Evolutionary conservation across 768 basidiomycete genomes (phyloP).

Genomic region (Xerocomellus dryophilus): DNA sequence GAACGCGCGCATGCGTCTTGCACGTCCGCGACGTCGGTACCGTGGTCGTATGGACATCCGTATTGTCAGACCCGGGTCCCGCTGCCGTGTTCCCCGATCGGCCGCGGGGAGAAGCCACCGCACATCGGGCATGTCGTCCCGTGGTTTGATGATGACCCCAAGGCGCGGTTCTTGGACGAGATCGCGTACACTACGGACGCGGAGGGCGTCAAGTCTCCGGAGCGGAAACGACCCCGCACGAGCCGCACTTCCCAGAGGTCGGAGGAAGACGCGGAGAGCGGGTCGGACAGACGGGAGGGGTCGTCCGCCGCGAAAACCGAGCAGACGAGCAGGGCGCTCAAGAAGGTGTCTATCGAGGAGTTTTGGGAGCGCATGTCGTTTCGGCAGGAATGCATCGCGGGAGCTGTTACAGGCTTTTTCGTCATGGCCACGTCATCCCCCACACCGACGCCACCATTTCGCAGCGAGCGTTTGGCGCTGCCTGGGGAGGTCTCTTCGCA

Average conservation of each 20-base stretch:
- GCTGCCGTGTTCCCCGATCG: conserved; percentile 47
- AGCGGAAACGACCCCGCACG: conserved; percentile 54
- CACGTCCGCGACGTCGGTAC: conserved; percentile 14
- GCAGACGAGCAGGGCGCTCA: conserved; percentile 50
- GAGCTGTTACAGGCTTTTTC: conserved; percentile 93
- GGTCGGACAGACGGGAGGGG: conserved; percentile 29
- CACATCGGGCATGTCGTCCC: conserved; percentile 76
- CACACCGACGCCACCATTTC: neutral
- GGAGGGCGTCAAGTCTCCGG: conserved; percentile 57
- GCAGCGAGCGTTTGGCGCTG: conserved; percentile 37
- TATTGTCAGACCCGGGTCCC: conserved; percentile 48
- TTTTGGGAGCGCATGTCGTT: conserved; percentile 99
- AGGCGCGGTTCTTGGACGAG: conserved; percentile 90
- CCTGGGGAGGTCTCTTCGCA: conserved; percentile 62
- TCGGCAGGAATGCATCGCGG: conserved; percentile 89
- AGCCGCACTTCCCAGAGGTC: neutral
- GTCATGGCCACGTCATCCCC: conserved; percentile 49
- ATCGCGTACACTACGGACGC: conserved; percentile 70
- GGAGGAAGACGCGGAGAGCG: conserved; percentile 27
- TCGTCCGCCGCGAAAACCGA: conserved; percentile 36
- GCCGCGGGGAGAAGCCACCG: conserved; percentile 21
- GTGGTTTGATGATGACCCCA: conserved; percentile 95
- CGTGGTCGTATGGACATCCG: conserved; percentile 81
- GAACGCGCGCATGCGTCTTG: conserved; percentile 34
- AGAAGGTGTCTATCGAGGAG: conserved; percentile 63